A percentile compares a stretch with the other conserved stretches of the same genome.
Evolutionary conservation across 164 flowering plant species (phyloP).

Genomic region (Sedum album): DNA sequence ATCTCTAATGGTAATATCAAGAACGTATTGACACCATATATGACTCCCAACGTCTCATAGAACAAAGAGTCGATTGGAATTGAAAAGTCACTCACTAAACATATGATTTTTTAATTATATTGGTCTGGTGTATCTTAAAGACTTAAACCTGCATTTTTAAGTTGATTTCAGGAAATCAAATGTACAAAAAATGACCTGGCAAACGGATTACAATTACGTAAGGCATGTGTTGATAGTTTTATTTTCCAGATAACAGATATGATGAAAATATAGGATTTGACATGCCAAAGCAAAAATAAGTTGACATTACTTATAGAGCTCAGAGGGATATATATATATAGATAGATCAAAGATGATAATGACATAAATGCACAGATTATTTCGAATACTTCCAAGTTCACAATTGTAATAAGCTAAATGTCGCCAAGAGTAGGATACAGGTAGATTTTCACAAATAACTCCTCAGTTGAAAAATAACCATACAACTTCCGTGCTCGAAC

Average conservation of each 20-base stretch:
- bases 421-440: constrained; percentile 57
- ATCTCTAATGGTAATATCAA: neutral
- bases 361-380: neutral
- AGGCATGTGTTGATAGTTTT: too few relatives aligned
- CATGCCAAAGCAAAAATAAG: too few relatives aligned
- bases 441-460: constrained; percentile 75
- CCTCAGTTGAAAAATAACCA: constrained; percentile 83
- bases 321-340: too few relatives aligned
- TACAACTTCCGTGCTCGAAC: constrained; percentile 75
- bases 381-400: neutral
- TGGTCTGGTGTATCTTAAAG: neutral
- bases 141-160: neutral
- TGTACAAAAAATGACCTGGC: neutral
- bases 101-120: neutral
- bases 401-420: neutral
- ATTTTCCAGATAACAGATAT: too few relatives aligned
- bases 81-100: neutral
- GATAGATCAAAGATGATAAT: too few relatives aligned
- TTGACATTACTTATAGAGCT: too few relatives aligned
- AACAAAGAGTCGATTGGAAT: neutral
- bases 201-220: too few relatives aligned
- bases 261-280: too few relatives aligned
- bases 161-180: neutral
- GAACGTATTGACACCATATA: neutral
- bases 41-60: neutral